These are phyloP conservation scores for Malus fusca DNA, from an alignment of 306 rosid genomes.

Conservation along the genomic window DNA sequence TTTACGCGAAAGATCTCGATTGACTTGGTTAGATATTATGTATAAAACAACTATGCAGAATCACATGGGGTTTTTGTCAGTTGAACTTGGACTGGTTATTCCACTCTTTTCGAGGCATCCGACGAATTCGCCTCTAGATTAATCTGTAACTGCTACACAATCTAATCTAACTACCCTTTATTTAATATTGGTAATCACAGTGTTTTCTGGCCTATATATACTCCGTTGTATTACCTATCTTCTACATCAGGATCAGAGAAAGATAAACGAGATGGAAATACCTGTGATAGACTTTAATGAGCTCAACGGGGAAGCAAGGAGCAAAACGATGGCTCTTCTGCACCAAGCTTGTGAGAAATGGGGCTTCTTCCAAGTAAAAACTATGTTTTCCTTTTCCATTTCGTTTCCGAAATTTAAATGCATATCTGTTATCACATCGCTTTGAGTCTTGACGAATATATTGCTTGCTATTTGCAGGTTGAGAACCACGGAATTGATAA, in stretches of 20 bases:
- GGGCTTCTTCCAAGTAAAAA: conserved; percentile 62
- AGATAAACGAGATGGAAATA: conserved; percentile 32
- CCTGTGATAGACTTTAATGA: conserved; percentile 69
- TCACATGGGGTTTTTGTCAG: conserved; percentile 10
- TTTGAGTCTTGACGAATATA: neutral
- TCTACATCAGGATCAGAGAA: conserved; percentile 13
- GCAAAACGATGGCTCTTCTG: conserved; percentile 47
- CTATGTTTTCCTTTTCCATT: neutral
- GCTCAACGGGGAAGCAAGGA: conserved; percentile 50
- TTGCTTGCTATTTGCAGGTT: conserved; percentile 34
- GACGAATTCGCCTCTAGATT: conserved; percentile 7
- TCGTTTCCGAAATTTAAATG: neutral
- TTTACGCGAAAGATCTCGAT: conserved; percentile 2
- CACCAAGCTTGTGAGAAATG: conserved; percentile 74
- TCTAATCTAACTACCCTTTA: conserved; percentile 13
- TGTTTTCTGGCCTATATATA: conserved; percentile 41
- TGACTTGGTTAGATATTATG: neutral
- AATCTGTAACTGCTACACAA: conserved; percentile 12
- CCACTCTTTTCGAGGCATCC: conserved; percentile 13
- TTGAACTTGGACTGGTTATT: conserved; percentile 8
- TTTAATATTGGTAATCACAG: conserved; percentile 8
- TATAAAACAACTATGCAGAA: neutral
- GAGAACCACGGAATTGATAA: conserved; percentile 70
- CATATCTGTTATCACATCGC: neutral
- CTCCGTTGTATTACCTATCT: conserved; percentile 14